Percentiles rank a stretch among this genome's conserved stretches.
phyloP scores from a whole-genome alignment of 139 green algal genomes.

The Edaphochlamys debaryana region DNA sequence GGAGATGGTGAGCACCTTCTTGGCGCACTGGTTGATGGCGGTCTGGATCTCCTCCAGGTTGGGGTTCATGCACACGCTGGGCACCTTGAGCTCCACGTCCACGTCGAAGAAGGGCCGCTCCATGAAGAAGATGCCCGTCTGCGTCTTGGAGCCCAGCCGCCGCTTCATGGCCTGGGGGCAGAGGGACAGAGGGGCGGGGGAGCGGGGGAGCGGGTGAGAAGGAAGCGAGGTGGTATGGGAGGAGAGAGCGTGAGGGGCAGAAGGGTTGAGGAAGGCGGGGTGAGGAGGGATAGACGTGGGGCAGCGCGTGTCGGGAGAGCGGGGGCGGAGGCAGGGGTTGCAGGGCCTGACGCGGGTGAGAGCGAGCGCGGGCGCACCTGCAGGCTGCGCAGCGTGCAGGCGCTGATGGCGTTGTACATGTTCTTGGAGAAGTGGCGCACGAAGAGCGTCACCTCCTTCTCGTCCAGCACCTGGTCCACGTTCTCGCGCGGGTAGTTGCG shows the following conservation, averaged over 20 bases:
- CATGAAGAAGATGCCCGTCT: constrained; percentile 78
- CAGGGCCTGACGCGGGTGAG: no score
- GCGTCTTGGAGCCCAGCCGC: constrained; percentile 71
- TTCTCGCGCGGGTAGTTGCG: constrained; percentile 82
- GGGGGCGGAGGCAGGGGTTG: no score
- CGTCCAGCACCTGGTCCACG: constrained; percentile 57
- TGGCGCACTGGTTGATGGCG: constrained; percentile 79
- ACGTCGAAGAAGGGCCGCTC: constrained; percentile 90
- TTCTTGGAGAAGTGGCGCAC: constrained; percentile 77
- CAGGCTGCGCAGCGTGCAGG: constrained; percentile 79
- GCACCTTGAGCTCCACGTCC: constrained; percentile 91
- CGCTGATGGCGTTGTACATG: constrained; percentile 88
- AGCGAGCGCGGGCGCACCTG: constrained; percentile 21
- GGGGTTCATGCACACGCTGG: constrained; percentile 84
- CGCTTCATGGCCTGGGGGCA: constrained; percentile 82
- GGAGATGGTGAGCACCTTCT: constrained; percentile 58
- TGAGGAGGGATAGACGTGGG: no score
- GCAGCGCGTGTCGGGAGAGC: no score
- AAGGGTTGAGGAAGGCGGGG: no score
- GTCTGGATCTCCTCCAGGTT: constrained; percentile 89
- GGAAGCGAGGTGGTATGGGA: background rate
- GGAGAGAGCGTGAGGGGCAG: no score
- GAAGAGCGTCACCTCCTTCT: constrained; percentile 71
- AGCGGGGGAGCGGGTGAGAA: background rate
- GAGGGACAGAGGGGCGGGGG: no score